These are phyloP conservation scores for Chaetomiaceae sp. DNA, from an alignment of 2,329 filamentous ascomycete species.

Conservation along the genomic window DNA sequence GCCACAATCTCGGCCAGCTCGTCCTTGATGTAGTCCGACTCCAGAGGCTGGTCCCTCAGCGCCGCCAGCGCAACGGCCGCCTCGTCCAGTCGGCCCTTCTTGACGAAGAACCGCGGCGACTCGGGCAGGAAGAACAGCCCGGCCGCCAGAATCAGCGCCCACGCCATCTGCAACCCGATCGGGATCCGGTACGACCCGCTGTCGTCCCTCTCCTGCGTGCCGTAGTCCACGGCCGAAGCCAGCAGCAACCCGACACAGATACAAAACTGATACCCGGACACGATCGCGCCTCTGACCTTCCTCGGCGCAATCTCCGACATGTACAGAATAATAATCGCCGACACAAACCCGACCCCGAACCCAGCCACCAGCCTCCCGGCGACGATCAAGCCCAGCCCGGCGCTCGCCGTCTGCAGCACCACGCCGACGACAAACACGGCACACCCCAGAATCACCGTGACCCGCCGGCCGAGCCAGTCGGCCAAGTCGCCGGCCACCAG, in stretches of 20 bases:
- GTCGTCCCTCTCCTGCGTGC: constrained; percentile 53
- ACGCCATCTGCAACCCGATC: constrained; percentile 62
- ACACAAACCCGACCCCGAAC: constrained; percentile 63
- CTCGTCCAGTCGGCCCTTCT: constrained; percentile 58
- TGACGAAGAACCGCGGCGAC: constrained; percentile 69
- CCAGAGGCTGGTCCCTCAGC: constrained; percentile 60
- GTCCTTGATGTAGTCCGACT: constrained; percentile 62
- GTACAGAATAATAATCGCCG: constrained; percentile 65
- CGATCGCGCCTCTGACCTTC: constrained; percentile 66
- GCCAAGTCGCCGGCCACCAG: constrained; percentile 61
- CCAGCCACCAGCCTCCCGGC: constrained; percentile 64
- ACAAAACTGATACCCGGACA: constrained; percentile 72
- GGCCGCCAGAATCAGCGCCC: constrained; percentile 36
- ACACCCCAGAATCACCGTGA: constrained; percentile 57
- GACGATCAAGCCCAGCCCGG: constrained; percentile 53
- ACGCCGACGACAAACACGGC: constrained; percentile 54
- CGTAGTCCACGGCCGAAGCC: constrained; percentile 64
- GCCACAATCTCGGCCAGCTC: constrained; percentile 71
- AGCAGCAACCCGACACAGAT: constrained; percentile 69
- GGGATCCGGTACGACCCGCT: constrained; percentile 67
- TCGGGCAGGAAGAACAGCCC: constrained; percentile 49
- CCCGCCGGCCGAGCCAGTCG: constrained; percentile 59
- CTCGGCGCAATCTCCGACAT: constrained; percentile 60
- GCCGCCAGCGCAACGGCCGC: constrained; percentile 54
- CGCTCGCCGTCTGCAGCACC: constrained; percentile 52